Evolutionary conservation across 208 protist genomes (phyloP), one percentile per base, ranked within the genome.

Genomic region (Crithidia acanthocephali): DNA sequence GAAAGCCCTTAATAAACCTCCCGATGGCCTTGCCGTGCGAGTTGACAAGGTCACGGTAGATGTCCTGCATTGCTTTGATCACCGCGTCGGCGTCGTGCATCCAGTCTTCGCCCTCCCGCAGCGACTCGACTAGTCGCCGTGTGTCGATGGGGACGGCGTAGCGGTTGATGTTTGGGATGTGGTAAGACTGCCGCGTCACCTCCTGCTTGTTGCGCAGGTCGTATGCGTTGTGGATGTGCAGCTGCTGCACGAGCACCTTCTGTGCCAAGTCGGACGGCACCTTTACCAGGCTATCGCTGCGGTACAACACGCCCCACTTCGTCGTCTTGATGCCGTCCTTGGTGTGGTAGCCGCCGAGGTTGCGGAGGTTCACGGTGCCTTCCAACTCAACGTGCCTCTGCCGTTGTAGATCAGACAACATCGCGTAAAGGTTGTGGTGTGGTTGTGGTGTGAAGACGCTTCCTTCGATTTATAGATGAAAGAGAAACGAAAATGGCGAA

Each of bases 251-350:
- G 0, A 87, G 65, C 9, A 82, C 47, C n/a, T 6, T 10, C 68
- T 83, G 53, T 27, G 58, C 81, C 11, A 68, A 35, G 5, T 67
- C 74, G 0, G 61, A 18, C 5, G 77, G 66, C 9, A 87, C 68
- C 10, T 76, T 51, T 0, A 27, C 55, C 35, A 82, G 68, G 63
- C 79, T 68, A 50, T 87, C 82, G 33, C 74, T 44, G 65, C 82
- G 79, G 62, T 84, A 84, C 58, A 81, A 27, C 6, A 81, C 70
- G 30, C 82, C 79, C 79, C 78, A 79, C 74, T 79, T 81, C 20
- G 59, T 74, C 5, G 55, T 68, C 48, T 79, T 80, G 42, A 32
- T 69, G 53, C 79, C 72, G 30, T 70, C 62, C 18, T 30, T 68
- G 0, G 78, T 68, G 25, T 61, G 58, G 60, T 82, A 84, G 74